Evolutionary conservation across 164 flowering plant genomes (phyloP), one percentile per base, ranked within the genome.

Genomic region (Chimonanthus salicifolius): DNA sequence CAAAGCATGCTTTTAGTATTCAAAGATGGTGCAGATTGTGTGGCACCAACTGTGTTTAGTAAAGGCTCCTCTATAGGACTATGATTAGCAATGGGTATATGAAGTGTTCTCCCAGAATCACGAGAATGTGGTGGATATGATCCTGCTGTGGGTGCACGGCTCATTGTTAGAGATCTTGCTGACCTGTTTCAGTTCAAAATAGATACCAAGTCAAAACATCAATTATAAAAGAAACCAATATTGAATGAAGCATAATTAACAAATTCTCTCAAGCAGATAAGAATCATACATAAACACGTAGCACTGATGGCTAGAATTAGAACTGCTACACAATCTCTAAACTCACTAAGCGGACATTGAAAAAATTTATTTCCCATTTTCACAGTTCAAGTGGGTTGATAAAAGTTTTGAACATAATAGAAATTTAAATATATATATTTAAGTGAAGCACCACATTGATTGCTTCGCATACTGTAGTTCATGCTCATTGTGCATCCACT

Each of bases 131-230:
- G 68, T 67, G 78, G 43, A 80, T 75, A 80, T 44, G 86, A 85
- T 64, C 90, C 85, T 11, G 74, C 71, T 50, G 85, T 71, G 66
- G 90, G 91, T 64, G 90, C 82, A 71, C 75, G 81, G 77, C 90
- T 85, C 49, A 76, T 82, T 51, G 89, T 71, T 64, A 88, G 80
- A 74, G 89, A 89, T 80, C 93, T 88, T 68, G 92, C 93, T 50
- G 92, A 91, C 82, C 93, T 91, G 85, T 33, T 66, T 66, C 18
- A 66, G 47, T 66, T 15, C 48, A 11, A 33, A 15, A 4, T 13
- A 44, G 16, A 66, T 44, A 44, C 48, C 7, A 66, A 66, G 48
- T 11, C 13, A 66, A 45, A 44, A 66, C 5, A 48, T 13, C 45
- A 66, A 43, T 45, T 66, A 33, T 44, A 63, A 54, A 54, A 54